A percentile compares a stretch with the other conserved stretches of the same genome.
Conservation (phyloP, 495 filamentous ascomycete species). For the Penicillium waksmanii region DNA sequence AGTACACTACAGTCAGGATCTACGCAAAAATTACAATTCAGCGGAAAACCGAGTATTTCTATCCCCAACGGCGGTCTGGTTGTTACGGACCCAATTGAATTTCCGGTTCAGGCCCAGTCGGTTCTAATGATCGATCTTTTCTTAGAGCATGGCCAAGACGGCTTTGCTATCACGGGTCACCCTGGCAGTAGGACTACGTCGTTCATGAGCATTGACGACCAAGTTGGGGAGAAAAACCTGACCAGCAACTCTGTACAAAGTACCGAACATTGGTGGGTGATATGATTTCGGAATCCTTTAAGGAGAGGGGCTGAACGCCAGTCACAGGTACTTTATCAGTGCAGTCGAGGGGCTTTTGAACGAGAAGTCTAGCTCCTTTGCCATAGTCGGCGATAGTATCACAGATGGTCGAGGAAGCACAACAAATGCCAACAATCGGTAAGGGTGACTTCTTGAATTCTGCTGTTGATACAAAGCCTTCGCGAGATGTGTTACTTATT, state of each 20-base stretch:
- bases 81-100: constrained; percentile 66
- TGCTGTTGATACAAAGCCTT: too few relatives aligned
- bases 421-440: constrained; percentile 68
- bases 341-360: constrained; percentile 62
- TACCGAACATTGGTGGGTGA: constrained; percentile 35
- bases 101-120: constrained; percentile 48
- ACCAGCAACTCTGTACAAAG: constrained; percentile 35
- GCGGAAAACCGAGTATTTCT: constrained; percentile 49
- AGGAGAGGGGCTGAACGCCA: neutral
- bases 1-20: constrained; percentile 54
- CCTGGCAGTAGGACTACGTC: constrained; percentile 70
- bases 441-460: constrained; percentile 8
- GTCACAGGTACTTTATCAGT: constrained; percentile 60
- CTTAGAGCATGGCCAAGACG: constrained; percentile 57
- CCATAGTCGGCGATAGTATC: constrained; percentile 74
- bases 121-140: constrained; percentile 64
- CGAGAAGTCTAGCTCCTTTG: constrained; percentile 46
- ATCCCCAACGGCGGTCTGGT: constrained; percentile 62
- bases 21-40: constrained; percentile 58
- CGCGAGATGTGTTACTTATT: neutral
- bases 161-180: constrained; percentile 63
- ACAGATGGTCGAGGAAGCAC: constrained; percentile 70
- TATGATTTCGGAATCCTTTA: neutral
- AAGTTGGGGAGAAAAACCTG: constrained; percentile 49
- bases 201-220: constrained; percentile 59